A percentile compares a stretch with the other conserved stretches of the same genome.
Conservation (phyloP, 2,329 filamentous ascomycete genomes). For the Arthrobotrys pseudoclavata region DNA sequence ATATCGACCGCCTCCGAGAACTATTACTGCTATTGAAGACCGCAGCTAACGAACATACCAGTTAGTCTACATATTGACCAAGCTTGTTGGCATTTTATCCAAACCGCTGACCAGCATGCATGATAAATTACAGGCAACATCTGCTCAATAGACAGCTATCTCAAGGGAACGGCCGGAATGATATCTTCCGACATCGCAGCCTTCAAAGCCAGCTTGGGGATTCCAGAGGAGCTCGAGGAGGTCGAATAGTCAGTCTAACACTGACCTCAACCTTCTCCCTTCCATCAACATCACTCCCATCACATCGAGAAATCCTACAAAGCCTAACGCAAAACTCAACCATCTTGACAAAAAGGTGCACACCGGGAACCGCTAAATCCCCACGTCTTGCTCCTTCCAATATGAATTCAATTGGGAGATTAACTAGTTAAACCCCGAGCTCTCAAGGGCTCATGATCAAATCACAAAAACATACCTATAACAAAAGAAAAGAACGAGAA, state of each 20-base stretch:
- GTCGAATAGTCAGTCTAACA: constrained; percentile 21
- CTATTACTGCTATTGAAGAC: constrained; percentile 60
- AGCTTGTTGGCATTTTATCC: neutral
- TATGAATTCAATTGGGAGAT: neutral
- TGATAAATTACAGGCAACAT: constrained; percentile 61
- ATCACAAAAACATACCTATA: constrained; percentile 9
- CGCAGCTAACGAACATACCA: constrained; percentile 60
- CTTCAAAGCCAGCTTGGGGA: constrained; percentile 34
- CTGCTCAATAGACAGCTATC: constrained; percentile 61
- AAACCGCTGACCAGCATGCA: neutral
- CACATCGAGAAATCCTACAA: neutral
- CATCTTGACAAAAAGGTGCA: neutral
- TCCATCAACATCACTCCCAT: neutral
- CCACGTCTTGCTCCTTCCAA: neutral
- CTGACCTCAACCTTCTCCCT: neutral
- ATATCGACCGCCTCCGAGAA: constrained; percentile 51
- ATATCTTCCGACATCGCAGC: constrained; percentile 43
- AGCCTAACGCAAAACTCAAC: neutral
- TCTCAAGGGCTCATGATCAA: neutral
- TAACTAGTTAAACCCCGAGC: neutral
- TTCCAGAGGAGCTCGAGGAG: constrained; percentile 52
- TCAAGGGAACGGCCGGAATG: constrained; percentile 55
- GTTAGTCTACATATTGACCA: constrained; percentile 24
- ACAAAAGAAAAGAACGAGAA: neutral
- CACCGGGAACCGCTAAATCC: neutral